Evolutionary conservation across 2,329 filamentous ascomycete genomes (phyloP).

Genomic region (Neophaeococcomyces mojaviensis): DNA sequence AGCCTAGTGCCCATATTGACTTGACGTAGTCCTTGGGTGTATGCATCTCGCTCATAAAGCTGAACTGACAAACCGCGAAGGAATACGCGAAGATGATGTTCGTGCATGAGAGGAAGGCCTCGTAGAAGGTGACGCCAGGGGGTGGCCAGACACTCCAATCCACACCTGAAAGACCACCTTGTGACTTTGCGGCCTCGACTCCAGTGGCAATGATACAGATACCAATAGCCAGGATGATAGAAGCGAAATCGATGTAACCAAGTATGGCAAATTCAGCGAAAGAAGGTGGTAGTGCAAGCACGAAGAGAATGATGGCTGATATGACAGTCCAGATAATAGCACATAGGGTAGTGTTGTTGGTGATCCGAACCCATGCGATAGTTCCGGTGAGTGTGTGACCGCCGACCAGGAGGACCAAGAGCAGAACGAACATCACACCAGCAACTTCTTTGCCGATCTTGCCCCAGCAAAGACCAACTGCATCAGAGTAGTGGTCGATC

Average conservation of each 20-base stretch:
- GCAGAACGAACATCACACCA: conserved; percentile 36
- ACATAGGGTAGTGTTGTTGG: conserved; percentile 31
- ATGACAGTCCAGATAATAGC: conserved; percentile 37
- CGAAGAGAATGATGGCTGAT: conserved; percentile 33
- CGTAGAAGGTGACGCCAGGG: conserved; percentile 41
- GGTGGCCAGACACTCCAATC: conserved; percentile 27
- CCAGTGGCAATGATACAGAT: conserved; percentile 32
- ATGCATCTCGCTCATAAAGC: conserved; percentile 58
- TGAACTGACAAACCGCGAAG: conserved; percentile 59
- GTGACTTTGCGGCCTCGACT: conserved; percentile 22
- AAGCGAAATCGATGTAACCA: conserved; percentile 32
- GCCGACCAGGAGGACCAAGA: conserved; percentile 37
- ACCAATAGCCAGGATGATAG: conserved; percentile 28
- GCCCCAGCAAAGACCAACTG: conserved; percentile 36
- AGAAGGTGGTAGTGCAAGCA: conserved; percentile 29
- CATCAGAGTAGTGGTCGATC: conserved; percentile 39
- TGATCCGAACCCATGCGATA: conserved; percentile 38
- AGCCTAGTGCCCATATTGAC: conserved; percentile 55
- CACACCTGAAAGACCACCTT: conserved; percentile 22
- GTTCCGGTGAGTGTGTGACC: conserved; percentile 40
- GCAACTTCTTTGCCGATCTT: conserved; percentile 36
- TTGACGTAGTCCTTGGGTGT: conserved; percentile 55
- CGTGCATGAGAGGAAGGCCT: conserved; percentile 53
- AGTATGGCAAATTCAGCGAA: conserved; percentile 33
- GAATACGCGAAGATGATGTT: conserved; percentile 69